Base-by-base conservation (phyloP, 164 flowering plant species). In the Warburgia ugandensis region DNA sequence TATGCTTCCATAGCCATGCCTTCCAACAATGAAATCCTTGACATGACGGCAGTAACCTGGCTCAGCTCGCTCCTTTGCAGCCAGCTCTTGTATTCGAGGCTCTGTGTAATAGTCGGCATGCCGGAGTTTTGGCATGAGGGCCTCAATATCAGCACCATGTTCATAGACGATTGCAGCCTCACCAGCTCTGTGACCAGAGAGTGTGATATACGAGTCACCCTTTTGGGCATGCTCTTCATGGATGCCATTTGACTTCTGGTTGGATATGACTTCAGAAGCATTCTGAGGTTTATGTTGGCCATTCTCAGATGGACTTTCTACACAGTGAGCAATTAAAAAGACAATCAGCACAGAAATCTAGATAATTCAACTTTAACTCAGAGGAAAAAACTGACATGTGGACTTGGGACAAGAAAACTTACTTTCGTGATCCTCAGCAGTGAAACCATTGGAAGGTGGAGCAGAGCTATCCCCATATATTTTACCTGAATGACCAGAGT, bases 21-120 rank as follows among this genome's bases (percentile, higher is more conserved):
- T 48, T 27, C 96, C 96, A 23, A 85, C 83, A 29, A 81, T 80
- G 67, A 88, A 85, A 30, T 88, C 86, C 59, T 72, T 77, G 26
- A 88, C 91, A 44, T 40, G 82, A 25, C 78, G 55, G 64, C 91
- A 82, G 59, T 69, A 84, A 6, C 96, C 96, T 4, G 88, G 84
- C 38, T 81, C 82, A 2, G 81, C 87, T 60, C 87, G 73, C 64
- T 88, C 97, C 69, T 79, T 86, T 27, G 95, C 92, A 0, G 94
- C 97, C 48, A 90, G 58, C 54, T 90, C 97, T 60, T 84, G 83
- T 45, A 90, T 74, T 12, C 76, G 58, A 32, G 96, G 97, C 64
- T 83, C 83, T 0, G 97, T 82, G 60, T 73, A 91, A 61, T 91
- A 87, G 38, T 91, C 97, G n/a, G 84, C 68, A 30, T 75, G 80